These are phyloP conservation scores for Ramalina intermedia DNA, from an alignment of 495 filamentous ascomycete species.

Conservation along the genomic window DNA sequence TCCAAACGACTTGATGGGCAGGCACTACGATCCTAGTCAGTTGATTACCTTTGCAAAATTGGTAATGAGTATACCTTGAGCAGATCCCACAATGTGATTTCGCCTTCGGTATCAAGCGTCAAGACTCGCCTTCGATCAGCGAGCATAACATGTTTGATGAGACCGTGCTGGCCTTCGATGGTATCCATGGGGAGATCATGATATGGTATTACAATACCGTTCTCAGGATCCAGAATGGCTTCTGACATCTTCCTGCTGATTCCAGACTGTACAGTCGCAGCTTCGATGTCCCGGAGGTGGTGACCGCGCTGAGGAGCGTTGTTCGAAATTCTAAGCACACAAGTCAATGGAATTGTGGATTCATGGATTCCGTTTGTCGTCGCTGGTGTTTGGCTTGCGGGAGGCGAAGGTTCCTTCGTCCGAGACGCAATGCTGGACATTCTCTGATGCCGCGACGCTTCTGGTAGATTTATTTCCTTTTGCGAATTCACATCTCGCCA, in stretches of 20 bases:
- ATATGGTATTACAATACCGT: slow-evolving; percentile 45
- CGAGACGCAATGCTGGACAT: slow-evolving; percentile 30
- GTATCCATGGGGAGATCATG: slow-evolving; percentile 68
- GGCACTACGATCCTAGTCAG: slow-evolving; percentile 40
- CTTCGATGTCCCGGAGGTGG: slow-evolving; percentile 33
- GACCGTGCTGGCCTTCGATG: slow-evolving; percentile 86
- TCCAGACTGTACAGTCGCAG: slow-evolving; percentile 31
- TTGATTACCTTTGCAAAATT: not conserved
- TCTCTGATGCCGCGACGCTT: slow-evolving; percentile 41
- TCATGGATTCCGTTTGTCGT: slow-evolving; percentile 24
- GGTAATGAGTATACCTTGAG: slow-evolving; percentile 42
- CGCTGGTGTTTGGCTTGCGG: slow-evolving; percentile 9
- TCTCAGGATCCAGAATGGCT: slow-evolving; percentile 41
- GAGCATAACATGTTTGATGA: slow-evolving; percentile 84
- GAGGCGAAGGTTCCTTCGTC: slow-evolving; percentile 17
- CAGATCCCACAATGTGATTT: slow-evolving; percentile 94
- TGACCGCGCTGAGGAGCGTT: slow-evolving; percentile 56
- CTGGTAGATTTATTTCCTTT: slow-evolving; percentile 38
- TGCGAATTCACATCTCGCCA: slow-evolving; percentile 81
- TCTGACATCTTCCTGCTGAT: slow-evolving; percentile 46
- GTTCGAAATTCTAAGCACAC: slow-evolving; percentile 66
- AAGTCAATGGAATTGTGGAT: slow-evolving; percentile 59
- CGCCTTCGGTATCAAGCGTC: slow-evolving; percentile 87
- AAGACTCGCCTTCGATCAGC: slow-evolving; percentile 83
- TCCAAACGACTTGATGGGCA: slow-evolving; percentile 73